These are phyloP conservation scores for Colletotrichum gigasporum DNA, from an alignment of 2,329 filamentous ascomycete genomes.

Conservation along the genomic window DNA sequence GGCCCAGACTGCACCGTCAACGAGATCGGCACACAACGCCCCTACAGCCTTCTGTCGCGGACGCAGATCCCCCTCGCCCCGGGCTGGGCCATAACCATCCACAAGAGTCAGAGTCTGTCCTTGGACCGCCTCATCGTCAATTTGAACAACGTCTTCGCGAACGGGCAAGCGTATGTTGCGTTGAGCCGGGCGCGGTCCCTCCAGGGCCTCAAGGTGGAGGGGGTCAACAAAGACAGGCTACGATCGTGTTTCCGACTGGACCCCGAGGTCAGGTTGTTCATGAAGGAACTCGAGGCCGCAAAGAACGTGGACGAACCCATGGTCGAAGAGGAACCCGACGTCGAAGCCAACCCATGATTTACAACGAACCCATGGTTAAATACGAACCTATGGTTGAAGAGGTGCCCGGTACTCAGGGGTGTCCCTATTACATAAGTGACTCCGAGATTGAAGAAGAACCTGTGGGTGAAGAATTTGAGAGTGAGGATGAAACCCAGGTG, in stretches of 20 bases:
- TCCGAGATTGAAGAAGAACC: too few species aligned
- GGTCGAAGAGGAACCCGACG: too few species aligned
- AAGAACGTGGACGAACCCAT: too few species aligned
- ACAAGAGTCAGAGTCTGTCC: slow-evolving; percentile 72
- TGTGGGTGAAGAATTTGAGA: too few species aligned
- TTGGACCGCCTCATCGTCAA: slow-evolving; percentile 67
- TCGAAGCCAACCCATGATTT: too few species aligned
- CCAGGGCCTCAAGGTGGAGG: slow-evolving; percentile 55
- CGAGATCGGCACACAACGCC: slow-evolving; percentile 53
- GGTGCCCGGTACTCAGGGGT: too few species aligned
- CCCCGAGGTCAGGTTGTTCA: neutral
- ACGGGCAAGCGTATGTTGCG: slow-evolving; percentile 71
- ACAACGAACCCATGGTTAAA: too few species aligned
- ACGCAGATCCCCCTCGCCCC: slow-evolving; percentile 69
- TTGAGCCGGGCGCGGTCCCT: slow-evolving; percentile 64
- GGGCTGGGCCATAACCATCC: slow-evolving; percentile 71
- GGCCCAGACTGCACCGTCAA: slow-evolving; percentile 60
- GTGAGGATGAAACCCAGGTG: too few species aligned
- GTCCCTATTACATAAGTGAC: too few species aligned
- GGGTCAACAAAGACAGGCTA: slow-evolving; percentile 4
- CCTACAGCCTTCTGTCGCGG: slow-evolving; percentile 59
- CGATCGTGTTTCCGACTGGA: neutral
- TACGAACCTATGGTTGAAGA: too few species aligned
- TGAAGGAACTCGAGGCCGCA: too few species aligned
- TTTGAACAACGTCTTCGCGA: slow-evolving; percentile 60